These are phyloP conservation scores for Exserohilum rostratum DNA, from an alignment of 2,329 filamentous ascomycete species.

Conservation along the genomic window DNA sequence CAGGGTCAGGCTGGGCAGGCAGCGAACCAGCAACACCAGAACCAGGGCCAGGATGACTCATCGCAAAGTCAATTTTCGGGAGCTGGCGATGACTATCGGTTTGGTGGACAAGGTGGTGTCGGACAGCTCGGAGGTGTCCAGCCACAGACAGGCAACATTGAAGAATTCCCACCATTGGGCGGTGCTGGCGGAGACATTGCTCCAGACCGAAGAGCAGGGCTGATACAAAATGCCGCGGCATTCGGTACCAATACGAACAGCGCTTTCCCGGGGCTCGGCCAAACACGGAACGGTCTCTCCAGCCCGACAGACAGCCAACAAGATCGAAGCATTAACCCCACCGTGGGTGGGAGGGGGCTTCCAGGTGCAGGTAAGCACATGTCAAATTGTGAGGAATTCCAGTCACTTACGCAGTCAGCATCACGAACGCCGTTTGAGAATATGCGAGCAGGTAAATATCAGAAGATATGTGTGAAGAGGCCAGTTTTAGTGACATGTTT, in stretches of 20 bases:
- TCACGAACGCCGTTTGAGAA: conserved; percentile 43
- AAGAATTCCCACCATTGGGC: conserved; percentile 66
- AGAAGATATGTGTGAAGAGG: conserved; percentile 35
- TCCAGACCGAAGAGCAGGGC: conserved; percentile 56
- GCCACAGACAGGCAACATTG: conserved; percentile 62
- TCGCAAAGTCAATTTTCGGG: conserved; percentile 59
- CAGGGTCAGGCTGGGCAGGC: conserved; percentile 44
- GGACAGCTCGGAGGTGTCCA: conserved; percentile 58
- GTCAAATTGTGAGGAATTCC: background rate
- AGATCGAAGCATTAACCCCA: conserved; percentile 39
- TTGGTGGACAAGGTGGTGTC: conserved; percentile 61
- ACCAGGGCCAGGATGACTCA: conserved; percentile 48
- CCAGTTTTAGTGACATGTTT: conserved; percentile 37
- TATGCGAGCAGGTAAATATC: conserved; percentile 29
- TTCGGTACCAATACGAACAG: conserved; percentile 48
- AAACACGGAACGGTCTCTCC: conserved; percentile 52
- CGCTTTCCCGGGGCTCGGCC: conserved; percentile 51
- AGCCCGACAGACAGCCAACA: conserved; percentile 48
- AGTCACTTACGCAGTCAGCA: conserved; percentile 23
- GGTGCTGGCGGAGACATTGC: conserved; percentile 59
- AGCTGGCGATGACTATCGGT: conserved; percentile 62
- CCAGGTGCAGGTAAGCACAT: conserved; percentile 27
- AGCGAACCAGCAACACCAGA: conserved; percentile 53
- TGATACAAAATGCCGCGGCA: conserved; percentile 58
- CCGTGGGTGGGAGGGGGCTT: conserved; percentile 39